Percentiles rank a stretch among this genome's conserved stretches.
Evolutionary conservation across 108 stramenopile genomes (phyloP).

Genomic region (Parmales sp.): DNA sequence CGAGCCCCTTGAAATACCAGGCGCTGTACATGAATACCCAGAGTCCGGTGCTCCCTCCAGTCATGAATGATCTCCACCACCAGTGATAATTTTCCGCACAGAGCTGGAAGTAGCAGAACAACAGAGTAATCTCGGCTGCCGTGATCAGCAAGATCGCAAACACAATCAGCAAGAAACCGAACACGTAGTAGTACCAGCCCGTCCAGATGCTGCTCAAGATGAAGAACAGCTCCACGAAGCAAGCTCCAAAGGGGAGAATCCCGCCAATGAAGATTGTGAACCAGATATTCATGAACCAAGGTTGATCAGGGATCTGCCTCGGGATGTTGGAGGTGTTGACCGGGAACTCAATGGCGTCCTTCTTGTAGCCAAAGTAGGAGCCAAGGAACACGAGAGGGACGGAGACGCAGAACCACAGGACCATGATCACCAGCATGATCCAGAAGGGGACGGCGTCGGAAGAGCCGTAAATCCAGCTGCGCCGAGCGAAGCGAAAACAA

Average conservation of each 20-base stretch:
- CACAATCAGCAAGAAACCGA: conserved; percentile 91
- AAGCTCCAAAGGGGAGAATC: conserved; percentile 91
- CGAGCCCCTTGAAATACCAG: conserved; percentile 43
- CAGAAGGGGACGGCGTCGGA: conserved; percentile 87
- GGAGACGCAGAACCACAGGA: conserved; percentile 91
- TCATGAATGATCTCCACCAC: conserved; percentile 97
- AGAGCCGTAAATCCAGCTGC: conserved; percentile 50
- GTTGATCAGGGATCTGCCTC: conserved; percentile 83
- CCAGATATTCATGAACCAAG: conserved; percentile 78
- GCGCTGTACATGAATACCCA: conserved; percentile 86
- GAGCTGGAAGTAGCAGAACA: conserved; percentile 97
- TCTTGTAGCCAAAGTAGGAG: conserved; percentile 94
- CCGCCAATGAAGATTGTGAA: conserved; percentile 86
- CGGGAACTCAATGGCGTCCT: conserved; percentile 86
- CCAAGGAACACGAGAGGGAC: conserved; percentile 91
- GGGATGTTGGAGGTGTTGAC: conserved; percentile 81
- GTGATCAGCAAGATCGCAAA: conserved; percentile 88
- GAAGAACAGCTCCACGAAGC: conserved; percentile 96
- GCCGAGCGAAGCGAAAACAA: too few species aligned
- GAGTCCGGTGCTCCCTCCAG: conserved; percentile 77
- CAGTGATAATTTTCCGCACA: conserved; percentile 97
- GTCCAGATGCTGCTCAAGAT: conserved; percentile 89
- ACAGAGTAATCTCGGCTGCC: conserved; percentile 91
- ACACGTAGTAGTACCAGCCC: conserved; percentile 97
- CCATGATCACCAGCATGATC: conserved; percentile 72